Percentiles rank a stretch among this genome's conserved stretches.
Evolutionary conservation across 805 yeast species (phyloP).

Genomic region (Jamesozyma spencerorum): DNA sequence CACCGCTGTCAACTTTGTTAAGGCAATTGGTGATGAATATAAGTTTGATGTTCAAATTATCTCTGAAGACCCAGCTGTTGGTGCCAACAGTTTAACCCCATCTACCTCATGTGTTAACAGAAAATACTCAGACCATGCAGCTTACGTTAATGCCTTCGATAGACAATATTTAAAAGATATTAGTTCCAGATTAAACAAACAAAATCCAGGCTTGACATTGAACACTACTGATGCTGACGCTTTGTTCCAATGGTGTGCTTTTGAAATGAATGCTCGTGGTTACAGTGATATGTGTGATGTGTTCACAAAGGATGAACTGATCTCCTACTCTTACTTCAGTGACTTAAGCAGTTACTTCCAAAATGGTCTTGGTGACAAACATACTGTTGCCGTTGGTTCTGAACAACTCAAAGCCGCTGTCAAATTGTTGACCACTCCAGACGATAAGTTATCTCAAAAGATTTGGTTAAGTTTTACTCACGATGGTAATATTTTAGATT

Average conservation of each 20-base stretch:
- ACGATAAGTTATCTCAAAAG: conserved; percentile 39
- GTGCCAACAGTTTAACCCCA: conserved; percentile 45
- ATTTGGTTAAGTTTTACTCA: conserved; percentile 67
- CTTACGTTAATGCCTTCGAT: conserved; percentile 14
- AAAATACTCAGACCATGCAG: conserved; percentile 16
- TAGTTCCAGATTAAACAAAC: conserved; percentile 44
- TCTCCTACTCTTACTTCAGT: conserved; percentile 48
- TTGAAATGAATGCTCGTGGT: conserved; percentile 63
- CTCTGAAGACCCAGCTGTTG: conserved; percentile 35
- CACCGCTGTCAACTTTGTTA: conserved; percentile 44
- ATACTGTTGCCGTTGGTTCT: conserved; percentile 42
- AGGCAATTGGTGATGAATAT: conserved; percentile 22
- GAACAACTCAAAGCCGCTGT: conserved; percentile 46
- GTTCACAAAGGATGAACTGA: conserved; percentile 59
- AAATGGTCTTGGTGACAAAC: not conserved
- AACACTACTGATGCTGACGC: conserved; percentile 42
- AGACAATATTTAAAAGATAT: conserved; percentile 41
- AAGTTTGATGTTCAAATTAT: conserved; percentile 31
- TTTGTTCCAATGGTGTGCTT: conserved; percentile 61
- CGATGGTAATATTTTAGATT: conserved; percentile 57
- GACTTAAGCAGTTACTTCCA: conserved; percentile 44
- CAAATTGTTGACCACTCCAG: conserved; percentile 39
- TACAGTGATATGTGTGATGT: conserved; percentile 56
- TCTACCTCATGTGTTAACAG: conserved; percentile 36
- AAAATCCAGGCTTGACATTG: conserved; percentile 47